Percentiles rank a stretch among this genome's conserved stretches.
These are phyloP conservation scores for Trichoderma arundinaceum DNA, from an alignment of 2,329 filamentous ascomycete species.

Conservation along the genomic window DNA sequence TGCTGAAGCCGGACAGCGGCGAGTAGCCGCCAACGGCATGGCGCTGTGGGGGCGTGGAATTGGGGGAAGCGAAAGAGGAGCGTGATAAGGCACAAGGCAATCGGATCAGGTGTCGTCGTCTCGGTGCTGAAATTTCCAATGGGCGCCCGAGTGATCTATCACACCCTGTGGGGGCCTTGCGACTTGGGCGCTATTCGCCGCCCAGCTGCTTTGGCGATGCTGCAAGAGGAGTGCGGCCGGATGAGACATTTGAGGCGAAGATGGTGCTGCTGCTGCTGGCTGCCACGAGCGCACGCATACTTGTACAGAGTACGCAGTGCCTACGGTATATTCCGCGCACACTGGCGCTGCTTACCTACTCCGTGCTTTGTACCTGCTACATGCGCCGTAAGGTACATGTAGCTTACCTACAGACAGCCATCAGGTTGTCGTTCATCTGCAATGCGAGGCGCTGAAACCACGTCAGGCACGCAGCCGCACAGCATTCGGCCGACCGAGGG, in stretches of 20 bases:
- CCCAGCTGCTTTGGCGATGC: slow-evolving; percentile 23
- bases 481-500: slow-evolving; percentile 2
- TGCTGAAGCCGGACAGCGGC: slow-evolving; percentile 26
- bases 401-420: background rate
- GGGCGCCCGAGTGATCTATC: background rate
- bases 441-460: slow-evolving; percentile 12
- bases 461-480: slow-evolving; percentile 15
- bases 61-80: slow-evolving; percentile 11
- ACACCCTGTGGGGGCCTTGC: background rate
- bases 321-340: background rate
- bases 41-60: slow-evolving; percentile 23
- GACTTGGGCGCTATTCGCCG: slow-evolving; percentile 26
- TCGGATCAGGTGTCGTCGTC: slow-evolving; percentile 19
- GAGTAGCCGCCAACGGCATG: slow-evolving; percentile 24
- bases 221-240: background rate
- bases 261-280: background rate
- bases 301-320: background rate
- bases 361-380: slow-evolving; percentile 1
- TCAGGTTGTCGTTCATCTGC: background rate
- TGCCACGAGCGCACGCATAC: background rate
- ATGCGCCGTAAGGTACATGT: too few relatives aligned
- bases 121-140: slow-evolving; percentile 5
- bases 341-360: slow-evolving; percentile 2
- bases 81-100: slow-evolving; percentile 26
- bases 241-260: slow-evolving; percentile 22